phyloP scores from a whole-genome alignment of 2,329 filamentous ascomycete species.

The Neopestalotiopsis sp. region DNA sequence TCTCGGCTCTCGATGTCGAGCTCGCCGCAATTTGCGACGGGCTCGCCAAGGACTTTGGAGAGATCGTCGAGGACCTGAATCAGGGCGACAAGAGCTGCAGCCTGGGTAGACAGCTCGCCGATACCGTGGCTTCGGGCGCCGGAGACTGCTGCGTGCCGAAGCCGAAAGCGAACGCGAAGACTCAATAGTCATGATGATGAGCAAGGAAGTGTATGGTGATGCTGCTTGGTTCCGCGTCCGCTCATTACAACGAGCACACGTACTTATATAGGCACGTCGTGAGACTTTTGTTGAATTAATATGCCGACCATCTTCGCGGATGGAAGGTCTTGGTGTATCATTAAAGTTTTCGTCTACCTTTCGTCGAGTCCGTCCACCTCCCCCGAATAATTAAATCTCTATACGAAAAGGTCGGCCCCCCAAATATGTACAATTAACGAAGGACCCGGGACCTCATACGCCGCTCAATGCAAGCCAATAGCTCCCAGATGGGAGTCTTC shows the following conservation, averaged over 20 bases:
- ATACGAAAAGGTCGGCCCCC: constrained; percentile 25
- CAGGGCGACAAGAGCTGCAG: constrained; percentile 30
- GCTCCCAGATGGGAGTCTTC: not conserved
- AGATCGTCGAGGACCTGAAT: constrained; percentile 42
- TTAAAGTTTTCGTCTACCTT: constrained; percentile 23
- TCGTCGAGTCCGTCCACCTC: constrained; percentile 19
- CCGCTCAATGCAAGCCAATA: constrained; percentile 1
- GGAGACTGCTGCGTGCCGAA: constrained; percentile 62
- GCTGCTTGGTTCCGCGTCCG: not conserved
- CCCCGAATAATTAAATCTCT: constrained; percentile 19
- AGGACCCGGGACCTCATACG: constrained; percentile 17
- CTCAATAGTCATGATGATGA: not conserved
- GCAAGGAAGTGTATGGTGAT: too few species aligned
- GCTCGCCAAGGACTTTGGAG: constrained; percentile 61
- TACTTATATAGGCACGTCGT: too few species aligned
- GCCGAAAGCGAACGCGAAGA: constrained; percentile 30
- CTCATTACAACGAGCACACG: not conserved
- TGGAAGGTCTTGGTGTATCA: constrained; percentile 14
- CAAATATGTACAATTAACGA: constrained; percentile 30
- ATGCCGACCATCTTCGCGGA: not conserved
- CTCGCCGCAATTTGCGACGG: constrained; percentile 69
- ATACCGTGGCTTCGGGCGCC: constrained; percentile 48
- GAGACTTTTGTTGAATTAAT: not conserved
- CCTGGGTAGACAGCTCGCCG: constrained; percentile 48
- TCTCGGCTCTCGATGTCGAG: constrained; percentile 67